Conservation (phyloP, 345 rosid genomes). For the Physaria fendleri region DNA sequence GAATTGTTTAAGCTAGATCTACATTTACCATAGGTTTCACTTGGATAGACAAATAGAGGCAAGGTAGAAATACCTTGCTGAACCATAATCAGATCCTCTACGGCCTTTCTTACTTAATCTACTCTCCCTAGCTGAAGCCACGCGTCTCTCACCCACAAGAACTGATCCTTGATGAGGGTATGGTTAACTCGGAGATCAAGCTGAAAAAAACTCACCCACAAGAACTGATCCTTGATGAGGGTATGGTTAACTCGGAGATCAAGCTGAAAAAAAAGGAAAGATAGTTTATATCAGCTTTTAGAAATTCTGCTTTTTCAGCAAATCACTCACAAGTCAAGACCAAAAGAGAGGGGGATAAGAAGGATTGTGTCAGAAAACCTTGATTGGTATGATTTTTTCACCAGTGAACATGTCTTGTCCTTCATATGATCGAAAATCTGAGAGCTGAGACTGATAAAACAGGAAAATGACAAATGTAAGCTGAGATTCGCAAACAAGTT, state of each 20-base stretch:
- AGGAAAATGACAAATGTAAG: constrained; percentile 1
- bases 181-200: constrained; percentile 94
- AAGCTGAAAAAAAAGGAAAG: constrained; percentile 52
- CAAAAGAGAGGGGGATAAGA: background rate
- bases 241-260: constrained; percentile 92
- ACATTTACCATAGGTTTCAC: background rate
- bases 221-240: constrained; percentile 82
- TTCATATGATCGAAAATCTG: constrained; percentile 78
- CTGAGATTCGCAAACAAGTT: background rate
- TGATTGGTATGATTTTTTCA: constrained; percentile 89
- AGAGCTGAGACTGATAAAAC: constrained; percentile 61
- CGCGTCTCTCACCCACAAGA: constrained; percentile 95
- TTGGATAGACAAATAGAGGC: background rate
- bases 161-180: constrained; percentile 83
- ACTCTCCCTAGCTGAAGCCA: constrained; percentile 80
- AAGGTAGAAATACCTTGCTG: constrained; percentile 46
- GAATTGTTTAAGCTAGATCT: background rate
- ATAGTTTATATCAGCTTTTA: background rate
- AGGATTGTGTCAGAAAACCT: constrained; percentile 41
- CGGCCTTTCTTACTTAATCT: constrained; percentile 86
- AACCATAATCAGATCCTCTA: constrained; percentile 59
- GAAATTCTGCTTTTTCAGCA: background rate
- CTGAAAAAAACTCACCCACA: constrained; percentile 83
- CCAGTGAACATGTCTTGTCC: constrained; percentile 93
- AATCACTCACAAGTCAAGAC: background rate